Evolutionary conservation across 2,329 filamentous ascomycete genomes (phyloP), one percentile per base, ranked within the genome.

Genomic region (Nothophaeocryptopus gaeumannii): DNA sequence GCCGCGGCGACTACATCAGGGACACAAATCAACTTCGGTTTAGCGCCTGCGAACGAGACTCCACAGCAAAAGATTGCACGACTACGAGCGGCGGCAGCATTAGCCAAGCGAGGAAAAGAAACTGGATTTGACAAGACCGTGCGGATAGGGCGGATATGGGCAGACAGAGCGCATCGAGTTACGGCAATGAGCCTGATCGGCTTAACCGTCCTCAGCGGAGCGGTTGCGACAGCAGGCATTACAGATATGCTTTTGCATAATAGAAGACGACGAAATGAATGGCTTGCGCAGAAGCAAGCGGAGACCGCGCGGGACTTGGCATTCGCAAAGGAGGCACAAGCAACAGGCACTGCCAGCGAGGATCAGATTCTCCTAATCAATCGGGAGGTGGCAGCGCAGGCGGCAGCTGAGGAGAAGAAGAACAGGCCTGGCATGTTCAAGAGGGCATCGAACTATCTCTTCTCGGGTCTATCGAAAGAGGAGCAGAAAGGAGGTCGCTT

Each of bases 241-340:
- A 76, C 80, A 52, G 83, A 85, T 62, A 80, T 87, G 74, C 75
- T 86, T 50, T 69, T 84, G 52, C 83, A 86, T 71, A 87, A 86
- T 67, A 78, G 84, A 47, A 75, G 79, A 51, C 83, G 85, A 72
- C 75, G 79, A 49, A 75, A 75, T 33, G 79, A 85, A 55, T 87
- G 78, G 74, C 76, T 83, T 55, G 77, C 71, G 38, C 70, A 77
- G 53, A 71, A 83, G 61, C 71, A 78, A 58, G 70, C 69, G 40
- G 65, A 75, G 60, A 69, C 68, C 39, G 69, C 68, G 43, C 66
- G 63, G 44, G 70, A 72, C 33, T 63, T 79, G 36, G 64, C 67
- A 39, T 66, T 67, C 39, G 78, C 78, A 30, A 69, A 67, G 48
- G 48, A 64, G 32, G 75, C 76, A 5, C 65, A 74, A 31, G 60